Evolutionary conservation across 805 yeast species (phyloP), one percentile per base, ranked within the genome.

Genomic region (Metschnikowia cerradonensis): DNA sequence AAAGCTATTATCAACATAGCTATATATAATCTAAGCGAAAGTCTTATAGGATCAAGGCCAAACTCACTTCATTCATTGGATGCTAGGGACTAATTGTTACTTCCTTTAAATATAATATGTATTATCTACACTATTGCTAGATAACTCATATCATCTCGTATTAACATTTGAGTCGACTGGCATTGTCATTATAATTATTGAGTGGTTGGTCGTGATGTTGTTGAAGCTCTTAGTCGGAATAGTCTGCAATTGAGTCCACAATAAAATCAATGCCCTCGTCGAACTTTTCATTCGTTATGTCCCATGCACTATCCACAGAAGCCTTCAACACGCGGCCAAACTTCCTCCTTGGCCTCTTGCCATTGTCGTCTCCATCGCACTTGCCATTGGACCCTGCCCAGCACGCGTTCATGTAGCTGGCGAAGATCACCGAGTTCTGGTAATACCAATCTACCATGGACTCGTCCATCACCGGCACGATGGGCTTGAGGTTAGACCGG

Each of bases 371-470:
- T 7, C 56, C 51, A 3, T 62, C 67, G 45, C 62, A 60, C 35
- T 57, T 59, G 10, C 76, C 74, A 33, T 60, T 59, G 19, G 67
- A 56, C 2, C 72, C 71, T 26, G 83, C 85, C 97, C 97, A 92
- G 57, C 94, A 86, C 5, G 86, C 75, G 66, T 94, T 95, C 52
- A 77, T 78, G 48, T 76, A 71, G 46, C 89, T 77, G 3, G 97
- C 82, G 67, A 90, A 91, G 0, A 92, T 80, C 26, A 92, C 78
- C 1, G 97, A 89, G 60, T 88, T 86, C 56, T 84, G 83, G 71
- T 83, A 90, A 67, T 83, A 94, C 97, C 97, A 91, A 62, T 91
- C 97, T 15, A 88, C 80, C 70, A 91, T 79, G 7, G 86, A 81
- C 67, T 94, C 98, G 66, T 92, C 98, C 61, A 90, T 82, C 22